Percentiles rank a stretch among this genome's conserved stretches.
phyloP scores from a whole-genome alignment of 1,284 basidiomycete species.

The Filobasidium uniguttulatum region DNA sequence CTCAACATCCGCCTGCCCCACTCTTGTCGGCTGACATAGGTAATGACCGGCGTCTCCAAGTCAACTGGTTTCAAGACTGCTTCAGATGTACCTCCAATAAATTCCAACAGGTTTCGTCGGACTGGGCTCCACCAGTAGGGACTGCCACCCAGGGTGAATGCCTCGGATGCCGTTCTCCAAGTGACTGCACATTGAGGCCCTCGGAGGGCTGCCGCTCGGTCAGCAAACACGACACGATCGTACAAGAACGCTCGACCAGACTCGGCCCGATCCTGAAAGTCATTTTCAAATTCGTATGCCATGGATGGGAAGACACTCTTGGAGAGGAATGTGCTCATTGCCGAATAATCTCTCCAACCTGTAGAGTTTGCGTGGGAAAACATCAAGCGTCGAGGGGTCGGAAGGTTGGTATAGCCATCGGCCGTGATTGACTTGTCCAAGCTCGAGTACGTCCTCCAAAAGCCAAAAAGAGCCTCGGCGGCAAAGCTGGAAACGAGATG shows the following conservation, averaged over 20 bases:
- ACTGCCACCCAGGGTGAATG: slow-evolving; percentile 58
- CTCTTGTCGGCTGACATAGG: slow-evolving; percentile 69
- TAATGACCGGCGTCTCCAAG: slow-evolving; percentile 50
- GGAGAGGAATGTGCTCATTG: slow-evolving; percentile 51
- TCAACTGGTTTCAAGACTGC: slow-evolving; percentile 8
- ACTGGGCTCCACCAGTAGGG: slow-evolving; percentile 68
- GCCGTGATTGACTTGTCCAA: slow-evolving; percentile 55
- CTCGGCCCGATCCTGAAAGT: slow-evolving; percentile 45
- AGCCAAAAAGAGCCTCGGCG: slow-evolving; percentile 73
- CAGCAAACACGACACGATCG: slow-evolving; percentile 65
- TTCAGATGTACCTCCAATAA: slow-evolving; percentile 44
- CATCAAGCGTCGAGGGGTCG: slow-evolving; percentile 55
- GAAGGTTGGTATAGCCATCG: slow-evolving; percentile 49
- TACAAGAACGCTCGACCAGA: slow-evolving; percentile 59
- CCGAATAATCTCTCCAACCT: slow-evolving; percentile 75
- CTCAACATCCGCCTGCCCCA: slow-evolving; percentile 57
- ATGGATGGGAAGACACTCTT: slow-evolving; percentile 62
- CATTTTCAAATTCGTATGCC: slow-evolving; percentile 45
- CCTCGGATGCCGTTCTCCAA: slow-evolving; percentile 57
- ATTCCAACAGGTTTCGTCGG: slow-evolving; percentile 55
- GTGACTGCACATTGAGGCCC: slow-evolving; percentile 53
- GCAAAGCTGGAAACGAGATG: slow-evolving; percentile 45
- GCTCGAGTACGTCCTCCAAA: slow-evolving; percentile 74
- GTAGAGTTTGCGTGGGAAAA: slow-evolving; percentile 57
- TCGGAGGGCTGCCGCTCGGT: slow-evolving; percentile 65